Percentiles rank a stretch among this genome's conserved stretches.
phyloP scores from a whole-genome alignment of 345 rosid genomes.

The Eucalyptus decipiens region DNA sequence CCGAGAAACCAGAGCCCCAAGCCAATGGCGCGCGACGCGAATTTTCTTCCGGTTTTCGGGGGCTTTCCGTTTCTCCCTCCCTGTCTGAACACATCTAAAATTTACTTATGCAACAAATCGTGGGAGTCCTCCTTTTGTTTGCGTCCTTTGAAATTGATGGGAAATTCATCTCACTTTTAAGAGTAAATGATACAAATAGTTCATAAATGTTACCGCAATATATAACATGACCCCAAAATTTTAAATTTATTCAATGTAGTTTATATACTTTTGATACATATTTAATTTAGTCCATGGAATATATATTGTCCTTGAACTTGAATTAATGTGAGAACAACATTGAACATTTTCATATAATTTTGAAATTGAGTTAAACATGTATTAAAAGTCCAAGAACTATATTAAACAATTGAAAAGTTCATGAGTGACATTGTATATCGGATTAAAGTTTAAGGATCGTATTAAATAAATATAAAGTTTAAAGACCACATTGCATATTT shows the following conservation, averaged over 20 bases:
- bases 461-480: too few relatives aligned
- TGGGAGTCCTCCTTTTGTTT: not conserved
- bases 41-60: not conserved
- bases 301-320: too few relatives aligned
- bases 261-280: too few relatives aligned
- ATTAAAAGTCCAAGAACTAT: too few relatives aligned
- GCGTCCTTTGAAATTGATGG: not conserved
- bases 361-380: accelerated
- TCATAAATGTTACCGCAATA: too few relatives aligned
- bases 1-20: not conserved
- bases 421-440: accelerated
- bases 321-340: too few relatives aligned
- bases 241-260: not conserved
- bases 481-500: accelerated
- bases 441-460: too few relatives aligned
- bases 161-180: not conserved
- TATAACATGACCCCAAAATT: accelerated
- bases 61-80: not conserved
- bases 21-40: not conserved
- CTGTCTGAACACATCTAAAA: not conserved
- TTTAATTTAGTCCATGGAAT: accelerated
- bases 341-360: too few relatives aligned
- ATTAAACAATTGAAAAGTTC: too few relatives aligned
- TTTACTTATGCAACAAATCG: not conserved
- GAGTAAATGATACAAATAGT: too few relatives aligned